Percentiles rank a stretch among this genome's conserved stretches.
These are phyloP conservation scores for Annulohypoxylon truncatum DNA, from an alignment of 2,329 filamentous ascomycete species.

Conservation along the genomic window DNA sequence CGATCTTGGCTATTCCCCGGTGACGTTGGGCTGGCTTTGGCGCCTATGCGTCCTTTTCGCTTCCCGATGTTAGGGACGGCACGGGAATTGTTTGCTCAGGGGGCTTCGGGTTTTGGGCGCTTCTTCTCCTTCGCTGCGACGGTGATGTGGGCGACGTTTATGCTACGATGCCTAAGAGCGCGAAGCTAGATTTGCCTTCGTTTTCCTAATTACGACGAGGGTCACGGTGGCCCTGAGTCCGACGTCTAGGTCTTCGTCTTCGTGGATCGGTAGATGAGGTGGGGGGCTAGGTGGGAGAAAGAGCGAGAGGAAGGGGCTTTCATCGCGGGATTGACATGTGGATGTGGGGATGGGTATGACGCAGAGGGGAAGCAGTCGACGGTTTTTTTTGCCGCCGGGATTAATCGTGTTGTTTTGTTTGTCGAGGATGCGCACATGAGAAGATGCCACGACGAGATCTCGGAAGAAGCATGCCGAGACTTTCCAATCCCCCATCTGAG, in stretches of 20 bases:
- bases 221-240: background rate
- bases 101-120: background rate
- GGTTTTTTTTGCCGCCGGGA: constrained; percentile 15
- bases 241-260: background rate
- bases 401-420: background rate
- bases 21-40: constrained; percentile 19
- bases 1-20: constrained; percentile 37
- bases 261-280: constrained; percentile 11
- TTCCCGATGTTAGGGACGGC: background rate
- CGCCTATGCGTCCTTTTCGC: background rate
- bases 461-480: constrained; percentile 6
- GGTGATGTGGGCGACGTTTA: background rate
- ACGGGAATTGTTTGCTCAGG: background rate
- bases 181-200: background rate
- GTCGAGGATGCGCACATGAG: background rate
- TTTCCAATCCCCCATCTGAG: background rate
- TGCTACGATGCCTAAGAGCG: background rate
- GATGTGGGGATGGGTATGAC: background rate
- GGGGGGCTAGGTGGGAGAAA: background rate
- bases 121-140: constrained; percentile 10
- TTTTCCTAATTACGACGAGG: background rate
- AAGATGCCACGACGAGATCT: constrained; percentile 1
- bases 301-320: background rate
- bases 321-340: background rate
- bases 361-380: background rate